Evolutionary conservation across 2,329 filamentous ascomycete species (phyloP), one percentile per base, ranked within the genome.

Genomic region (Penicillium occitanis): DNA sequence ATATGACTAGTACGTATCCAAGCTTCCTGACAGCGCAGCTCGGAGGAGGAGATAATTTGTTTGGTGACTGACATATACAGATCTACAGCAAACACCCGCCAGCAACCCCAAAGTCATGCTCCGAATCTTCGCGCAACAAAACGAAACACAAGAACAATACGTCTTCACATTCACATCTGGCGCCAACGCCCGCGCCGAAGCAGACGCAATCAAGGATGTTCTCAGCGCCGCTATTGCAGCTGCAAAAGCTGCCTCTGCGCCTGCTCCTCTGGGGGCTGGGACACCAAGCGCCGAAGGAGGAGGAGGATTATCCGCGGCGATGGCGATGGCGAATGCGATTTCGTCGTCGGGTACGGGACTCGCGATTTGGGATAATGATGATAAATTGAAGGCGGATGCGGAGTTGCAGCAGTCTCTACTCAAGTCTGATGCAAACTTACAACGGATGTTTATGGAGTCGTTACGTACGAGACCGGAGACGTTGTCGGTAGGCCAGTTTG

Each of bases 71-170:
- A 60, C 19, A n/a, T 44, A n/a, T 66, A 37, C 51, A 95, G 92
- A 98, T 80, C 87, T 99, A 59, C 94, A 99, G 78, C 94, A 98
- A 77, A 98, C 95, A 0, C 93, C 95, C 13, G 92, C 92, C 67
- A 89, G 85, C n/a, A 89, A 88, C 42, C 83, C 92, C 19, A 97
- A 97, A 83, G 93, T 96, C 63, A 97, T 97, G 85, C 86, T 98
- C 67, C 97, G 95, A 78, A 90, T 99, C 64, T 91, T 97, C 71
- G 90, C 90, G 68, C 90, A 93, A 75, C 79, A 86, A 17, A 71
- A 75, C 2, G 71, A 72, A 11, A 72, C 67, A 5, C 69, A 73
- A 2, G 82, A 91, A 19, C 85, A 89, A 55, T 92, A 96, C 75
- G 87, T 94, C 59, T 97, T 99, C 77, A 90, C 91, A 69, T 98